These are phyloP conservation scores for Populus hybrid DNA, from an alignment of 441 rosid species.

Conservation along the genomic window DNA sequence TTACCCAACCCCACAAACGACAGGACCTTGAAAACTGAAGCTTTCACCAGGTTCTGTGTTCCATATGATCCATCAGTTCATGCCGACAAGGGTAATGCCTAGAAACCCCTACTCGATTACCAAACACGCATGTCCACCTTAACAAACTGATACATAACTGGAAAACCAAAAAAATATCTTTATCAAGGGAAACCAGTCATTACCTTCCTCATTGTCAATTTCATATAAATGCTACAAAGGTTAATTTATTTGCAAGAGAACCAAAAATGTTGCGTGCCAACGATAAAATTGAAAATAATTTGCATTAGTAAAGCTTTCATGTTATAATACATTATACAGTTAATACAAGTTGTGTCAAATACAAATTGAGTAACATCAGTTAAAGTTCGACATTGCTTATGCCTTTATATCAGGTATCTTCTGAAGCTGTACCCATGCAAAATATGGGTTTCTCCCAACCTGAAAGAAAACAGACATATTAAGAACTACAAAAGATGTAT, in stretches of 20 bases:
- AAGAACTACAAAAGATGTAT: background rate
- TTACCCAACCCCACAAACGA: background rate
- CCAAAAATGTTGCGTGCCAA: background rate
- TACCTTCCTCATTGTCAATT: background rate
- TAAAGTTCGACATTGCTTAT: constrained; percentile 18
- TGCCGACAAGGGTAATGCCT: background rate
- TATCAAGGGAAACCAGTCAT: background rate
- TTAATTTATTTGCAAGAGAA: constrained; percentile 8
- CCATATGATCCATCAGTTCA: background rate
- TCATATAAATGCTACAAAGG: background rate
- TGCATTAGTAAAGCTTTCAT: constrained; percentile 13
- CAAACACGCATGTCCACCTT: background rate
- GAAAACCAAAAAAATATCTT: background rate
- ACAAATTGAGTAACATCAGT: constrained; percentile 24
- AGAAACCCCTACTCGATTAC: background rate
- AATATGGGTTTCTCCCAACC: constrained; percentile 26
- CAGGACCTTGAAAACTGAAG: background rate
- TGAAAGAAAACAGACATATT: constrained; percentile 13
- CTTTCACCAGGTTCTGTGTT: background rate
- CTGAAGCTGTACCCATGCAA: constrained; percentile 23
- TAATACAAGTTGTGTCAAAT: constrained; percentile 25
- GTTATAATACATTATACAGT: constrained; percentile 26
- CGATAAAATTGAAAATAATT: constrained; percentile 8
- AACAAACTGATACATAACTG: background rate
- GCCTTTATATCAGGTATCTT: constrained; percentile 25